Percentiles rank a stretch among this genome's conserved stretches.
These are phyloP conservation scores for Phytophthora sojae DNA, from an alignment of 352 stramenopile genomes.

Conservation along the genomic window DNA sequence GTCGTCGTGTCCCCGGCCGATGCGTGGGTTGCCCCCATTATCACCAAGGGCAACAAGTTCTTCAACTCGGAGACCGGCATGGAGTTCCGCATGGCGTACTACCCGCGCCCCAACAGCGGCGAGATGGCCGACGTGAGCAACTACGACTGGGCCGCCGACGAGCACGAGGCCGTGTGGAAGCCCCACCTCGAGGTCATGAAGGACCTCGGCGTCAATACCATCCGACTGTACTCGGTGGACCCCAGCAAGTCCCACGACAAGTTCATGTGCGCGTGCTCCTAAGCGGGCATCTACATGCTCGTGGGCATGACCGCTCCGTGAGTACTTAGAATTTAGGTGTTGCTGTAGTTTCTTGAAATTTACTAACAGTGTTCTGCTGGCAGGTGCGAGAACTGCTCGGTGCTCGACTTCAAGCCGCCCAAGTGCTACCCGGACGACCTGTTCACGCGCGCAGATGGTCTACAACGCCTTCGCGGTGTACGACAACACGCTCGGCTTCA, in stretches of 20 bases:
- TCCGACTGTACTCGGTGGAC: conserved; percentile 78
- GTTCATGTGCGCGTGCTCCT: conserved; percentile 76
- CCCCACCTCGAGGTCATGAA: conserved; percentile 64
- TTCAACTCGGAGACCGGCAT: conserved; percentile 72
- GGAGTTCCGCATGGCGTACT: conserved; percentile 81
- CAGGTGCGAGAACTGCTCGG: conserved; percentile 68
- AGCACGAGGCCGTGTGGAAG: conserved; percentile 66
- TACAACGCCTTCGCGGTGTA: conserved; percentile 82
- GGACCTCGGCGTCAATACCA: conserved; percentile 68
- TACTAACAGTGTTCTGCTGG: neutral
- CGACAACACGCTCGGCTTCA: conserved; percentile 75
- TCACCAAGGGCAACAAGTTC: conserved; percentile 86
- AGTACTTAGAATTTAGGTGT: conserved; percentile 1
- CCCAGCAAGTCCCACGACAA: conserved; percentile 72
- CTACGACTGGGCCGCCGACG: conserved; percentile 70
- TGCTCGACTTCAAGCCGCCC: conserved; percentile 55
- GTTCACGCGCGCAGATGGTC: conserved; percentile 64
- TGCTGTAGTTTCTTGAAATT: neutral
- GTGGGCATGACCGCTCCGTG: conserved; percentile 70
- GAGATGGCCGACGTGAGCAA: conserved; percentile 62
- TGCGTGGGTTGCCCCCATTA: conserved; percentile 59
- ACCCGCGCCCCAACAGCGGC: conserved; percentile 69
- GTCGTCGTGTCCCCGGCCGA: conserved; percentile 23
- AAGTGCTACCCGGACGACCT: conserved; percentile 63
- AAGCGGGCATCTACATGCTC: conserved; percentile 79